A percentile compares a stretch with the other conserved stretches of the same genome.
Evolutionary conservation across 768 basidiomycete species (phyloP).

Genomic region (Erythrobasidium yunnanense): DNA sequence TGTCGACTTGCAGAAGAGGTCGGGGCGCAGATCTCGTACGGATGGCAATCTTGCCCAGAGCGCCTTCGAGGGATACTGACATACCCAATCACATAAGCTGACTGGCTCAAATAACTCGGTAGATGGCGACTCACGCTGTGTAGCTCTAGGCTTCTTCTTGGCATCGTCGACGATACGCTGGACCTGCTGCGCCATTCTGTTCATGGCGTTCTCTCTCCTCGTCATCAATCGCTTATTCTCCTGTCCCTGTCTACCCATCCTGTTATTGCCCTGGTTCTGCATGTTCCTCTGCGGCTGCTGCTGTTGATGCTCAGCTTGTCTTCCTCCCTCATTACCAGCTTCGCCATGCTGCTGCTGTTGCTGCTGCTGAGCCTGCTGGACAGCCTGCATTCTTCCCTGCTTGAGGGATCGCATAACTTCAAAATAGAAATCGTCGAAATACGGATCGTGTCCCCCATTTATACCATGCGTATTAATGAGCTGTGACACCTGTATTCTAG

Average conservation of each 20-base stretch:
- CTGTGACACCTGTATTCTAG: slow-evolving; percentile 95
- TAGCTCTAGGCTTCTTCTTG: slow-evolving; percentile 67
- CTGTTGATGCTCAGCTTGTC: slow-evolving; percentile 37
- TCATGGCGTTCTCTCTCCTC: slow-evolving; percentile 41
- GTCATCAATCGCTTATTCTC: neutral
- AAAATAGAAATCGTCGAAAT: slow-evolving; percentile 95
- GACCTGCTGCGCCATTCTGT: slow-evolving; percentile 55
- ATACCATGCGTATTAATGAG: slow-evolving; percentile 52
- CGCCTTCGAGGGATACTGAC: slow-evolving; percentile 67
- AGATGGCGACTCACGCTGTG: slow-evolving; percentile 34
- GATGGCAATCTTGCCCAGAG: slow-evolving; percentile 84
- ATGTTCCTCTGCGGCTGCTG: neutral
- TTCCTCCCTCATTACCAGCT: too few species aligned
- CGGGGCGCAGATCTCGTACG: slow-evolving; percentile 93
- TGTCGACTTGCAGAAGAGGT: slow-evolving; percentile 74
- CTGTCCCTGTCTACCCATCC: neutral
- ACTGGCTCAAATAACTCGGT: neutral
- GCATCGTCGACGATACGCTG: slow-evolving; percentile 91
- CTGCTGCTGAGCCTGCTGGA: slow-evolving; percentile 29
- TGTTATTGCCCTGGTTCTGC: slow-evolving; percentile 1
- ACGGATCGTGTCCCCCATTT: slow-evolving; percentile 65
- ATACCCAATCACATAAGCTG: slow-evolving; percentile 16
- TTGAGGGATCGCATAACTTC: slow-evolving; percentile 78
- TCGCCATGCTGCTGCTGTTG: too few species aligned
- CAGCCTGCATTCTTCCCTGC: slow-evolving; percentile 32